Conservation (phyloP, 192 early-diverging fungal species). For the Radiomyces spectabilis region DNA sequence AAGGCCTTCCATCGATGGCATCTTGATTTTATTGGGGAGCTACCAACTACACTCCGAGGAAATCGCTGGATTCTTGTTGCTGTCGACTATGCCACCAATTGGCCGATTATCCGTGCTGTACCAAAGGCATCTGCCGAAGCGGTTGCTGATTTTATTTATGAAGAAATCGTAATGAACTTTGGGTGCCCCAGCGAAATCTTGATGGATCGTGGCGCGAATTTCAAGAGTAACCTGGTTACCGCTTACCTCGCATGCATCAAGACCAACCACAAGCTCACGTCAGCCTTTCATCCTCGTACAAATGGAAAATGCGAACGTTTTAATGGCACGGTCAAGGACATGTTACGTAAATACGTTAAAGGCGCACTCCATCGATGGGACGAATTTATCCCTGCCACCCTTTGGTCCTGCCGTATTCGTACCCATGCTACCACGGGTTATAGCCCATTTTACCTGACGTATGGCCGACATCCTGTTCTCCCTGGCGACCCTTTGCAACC, state of each 20-base stretch:
- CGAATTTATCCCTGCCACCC: slow-evolving; percentile 5
- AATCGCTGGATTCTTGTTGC: too few species aligned
- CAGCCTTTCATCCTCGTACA: too few species aligned
- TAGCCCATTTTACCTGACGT: slow-evolving; percentile 12
- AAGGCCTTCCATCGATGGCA: slow-evolving; percentile 4
- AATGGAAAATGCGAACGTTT: too few species aligned
- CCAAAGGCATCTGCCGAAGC: slow-evolving; percentile 4
- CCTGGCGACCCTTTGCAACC: slow-evolving; percentile 7
- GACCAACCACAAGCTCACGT: too few species aligned
- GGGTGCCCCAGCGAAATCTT: too few species aligned
- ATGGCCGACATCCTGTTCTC: slow-evolving; percentile 11
- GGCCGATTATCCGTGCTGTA: slow-evolving; percentile 16
- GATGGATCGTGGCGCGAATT: slow-evolving; percentile 11
- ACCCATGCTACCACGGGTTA: background rate
- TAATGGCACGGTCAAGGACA: slow-evolving; percentile 6
- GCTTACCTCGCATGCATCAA: slow-evolving; percentile 17
- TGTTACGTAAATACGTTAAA: slow-evolving; percentile 10
- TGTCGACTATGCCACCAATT: slow-evolving; percentile 23
- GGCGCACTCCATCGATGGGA: too few species aligned
- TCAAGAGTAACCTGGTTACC: background rate
- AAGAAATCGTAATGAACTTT: too few species aligned
- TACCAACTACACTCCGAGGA: too few species aligned
- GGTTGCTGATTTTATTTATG: slow-evolving; percentile 7
- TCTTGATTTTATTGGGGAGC: too few species aligned
- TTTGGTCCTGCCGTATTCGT: slow-evolving; percentile 4